These are phyloP conservation scores for Phytophthora vignae DNA, from an alignment of 352 stramenopile species.

Conservation along the genomic window DNA sequence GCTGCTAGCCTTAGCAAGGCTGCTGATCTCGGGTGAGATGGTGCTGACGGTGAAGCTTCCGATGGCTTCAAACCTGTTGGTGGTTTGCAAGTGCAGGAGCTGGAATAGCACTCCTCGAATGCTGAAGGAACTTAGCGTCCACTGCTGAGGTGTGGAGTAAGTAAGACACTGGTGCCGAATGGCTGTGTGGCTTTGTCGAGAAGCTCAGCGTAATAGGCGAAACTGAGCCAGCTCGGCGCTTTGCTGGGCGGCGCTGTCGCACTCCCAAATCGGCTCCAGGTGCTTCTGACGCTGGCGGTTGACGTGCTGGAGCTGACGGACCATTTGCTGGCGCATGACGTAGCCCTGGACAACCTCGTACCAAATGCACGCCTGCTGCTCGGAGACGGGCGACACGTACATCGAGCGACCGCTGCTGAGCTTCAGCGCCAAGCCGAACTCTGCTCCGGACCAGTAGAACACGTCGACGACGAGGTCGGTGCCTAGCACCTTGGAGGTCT, in stretches of 20 bases:
- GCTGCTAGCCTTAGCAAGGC: background rate
- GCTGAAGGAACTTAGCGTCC: conserved; percentile 16
- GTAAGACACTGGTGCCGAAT: conserved; percentile 5
- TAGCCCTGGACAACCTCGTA: conserved; percentile 71
- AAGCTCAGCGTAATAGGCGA: conserved; percentile 24
- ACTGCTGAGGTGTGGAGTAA: background rate
- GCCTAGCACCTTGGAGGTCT: conserved; percentile 55
- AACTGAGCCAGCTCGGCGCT: conserved; percentile 30
- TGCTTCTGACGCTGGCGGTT: conserved; percentile 50
- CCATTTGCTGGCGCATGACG: conserved; percentile 46
- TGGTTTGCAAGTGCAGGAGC: conserved; percentile 4
- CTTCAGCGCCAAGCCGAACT: conserved; percentile 60
- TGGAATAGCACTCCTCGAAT: conserved; percentile 21
- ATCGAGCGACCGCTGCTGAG: conserved; percentile 58
- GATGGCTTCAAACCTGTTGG: conserved; percentile 36
- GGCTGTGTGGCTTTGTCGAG: background rate
- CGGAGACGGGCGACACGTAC: conserved; percentile 54
- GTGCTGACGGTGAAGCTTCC: conserved; percentile 34
- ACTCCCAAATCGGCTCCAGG: conserved; percentile 52
- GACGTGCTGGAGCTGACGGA: conserved; percentile 48
- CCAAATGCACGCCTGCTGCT: conserved; percentile 67
- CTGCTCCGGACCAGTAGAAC: conserved; percentile 55
- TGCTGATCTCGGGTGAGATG: background rate
- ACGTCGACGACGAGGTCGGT: conserved; percentile 62
- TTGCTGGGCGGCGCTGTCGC: conserved; percentile 36